A percentile compares a stretch with the other conserved stretches of the same genome.
Evolutionary conservation across 768 basidiomycete species (phyloP).

Genomic region (Psilocybe cyanescens): DNA sequence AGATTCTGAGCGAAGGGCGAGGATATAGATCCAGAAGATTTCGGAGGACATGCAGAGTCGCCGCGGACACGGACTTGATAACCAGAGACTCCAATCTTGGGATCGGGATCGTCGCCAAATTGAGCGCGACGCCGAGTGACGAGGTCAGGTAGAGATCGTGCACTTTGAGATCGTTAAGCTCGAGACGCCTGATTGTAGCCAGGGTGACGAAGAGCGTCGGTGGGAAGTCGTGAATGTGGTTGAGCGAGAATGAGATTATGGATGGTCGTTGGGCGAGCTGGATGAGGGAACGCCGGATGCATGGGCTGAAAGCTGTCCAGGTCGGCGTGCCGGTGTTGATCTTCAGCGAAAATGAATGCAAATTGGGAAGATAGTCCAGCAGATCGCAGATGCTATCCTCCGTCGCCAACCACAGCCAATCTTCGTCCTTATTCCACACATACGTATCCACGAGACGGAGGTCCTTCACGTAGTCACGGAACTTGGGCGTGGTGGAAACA

Average conservation of each 20-base stretch:
- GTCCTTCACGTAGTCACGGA: conserved; percentile 19
- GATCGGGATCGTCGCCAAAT: conserved; percentile 11
- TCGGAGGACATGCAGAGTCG: conserved; percentile 16
- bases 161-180: conserved; percentile 16
- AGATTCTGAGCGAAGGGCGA: conserved; percentile 15
- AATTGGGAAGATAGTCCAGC: conserved; percentile 18
- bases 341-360: conserved; percentile 14
- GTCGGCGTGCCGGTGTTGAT: conserved; percentile 21
- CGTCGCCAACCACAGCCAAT: conserved; percentile 21
- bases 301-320: conserved; percentile 19
- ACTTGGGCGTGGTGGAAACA: conserved; percentile 8
- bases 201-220: conserved; percentile 22
- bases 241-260: conserved; percentile 13
- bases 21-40: conserved; percentile 14
- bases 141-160: conserved; percentile 10
- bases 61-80: conserved; percentile 14
- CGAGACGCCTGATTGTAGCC: conserved; percentile 14
- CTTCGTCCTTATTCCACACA: conserved; percentile 20
- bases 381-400: conserved; percentile 24
- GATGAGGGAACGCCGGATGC: conserved; percentile 21
- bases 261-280: conserved; percentile 15
- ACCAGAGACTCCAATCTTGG: conserved; percentile 14
- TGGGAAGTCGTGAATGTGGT: conserved; percentile 20
- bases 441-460: conserved; percentile 26
- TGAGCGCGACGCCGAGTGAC: conserved; percentile 16